Conservation (phyloP, 176 grass and related monocot species). For the Thalia dealbata region DNA sequence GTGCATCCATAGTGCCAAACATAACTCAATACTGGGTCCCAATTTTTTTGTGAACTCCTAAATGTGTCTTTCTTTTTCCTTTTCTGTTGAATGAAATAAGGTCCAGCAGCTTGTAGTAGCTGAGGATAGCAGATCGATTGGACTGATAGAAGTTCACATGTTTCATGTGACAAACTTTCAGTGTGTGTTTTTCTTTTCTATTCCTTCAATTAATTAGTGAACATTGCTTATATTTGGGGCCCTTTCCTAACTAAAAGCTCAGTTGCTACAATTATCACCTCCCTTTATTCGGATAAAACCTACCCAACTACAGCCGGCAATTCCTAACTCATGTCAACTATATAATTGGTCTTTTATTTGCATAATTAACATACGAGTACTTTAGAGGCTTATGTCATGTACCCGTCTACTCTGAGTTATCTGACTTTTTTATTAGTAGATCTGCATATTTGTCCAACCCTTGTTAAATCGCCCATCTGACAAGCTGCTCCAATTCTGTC, state of each 20-base stretch:
- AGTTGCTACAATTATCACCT: neutral
- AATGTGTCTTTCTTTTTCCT: too few relatives aligned
- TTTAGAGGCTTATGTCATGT: neutral
- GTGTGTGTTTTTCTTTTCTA: neutral
- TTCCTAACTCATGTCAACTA: neutral
- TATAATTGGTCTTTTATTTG: too few relatives aligned
- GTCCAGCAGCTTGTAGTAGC: too few relatives aligned
- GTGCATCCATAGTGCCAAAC: neutral
- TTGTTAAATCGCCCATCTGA: neutral
- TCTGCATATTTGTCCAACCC: neutral
- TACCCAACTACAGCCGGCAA: neutral
- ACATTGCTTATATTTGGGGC: neutral
- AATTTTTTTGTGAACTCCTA: neutral
- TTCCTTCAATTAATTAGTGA: neutral
- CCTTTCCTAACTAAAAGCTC: neutral
- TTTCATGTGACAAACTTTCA: neutral
- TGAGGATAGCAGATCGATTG: too few relatives aligned
- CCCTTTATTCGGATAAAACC: neutral
- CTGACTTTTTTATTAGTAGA: neutral
- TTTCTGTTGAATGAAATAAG: too few relatives aligned
- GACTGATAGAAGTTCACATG: too few relatives aligned
- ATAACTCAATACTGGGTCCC: neutral
- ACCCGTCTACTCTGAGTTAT: neutral
- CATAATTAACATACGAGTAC: neutral
- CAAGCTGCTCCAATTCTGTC: neutral